Evolutionary conservation across 192 early-diverging fungal genomes (phyloP).

Genomic region (Backusella australiensis): DNA sequence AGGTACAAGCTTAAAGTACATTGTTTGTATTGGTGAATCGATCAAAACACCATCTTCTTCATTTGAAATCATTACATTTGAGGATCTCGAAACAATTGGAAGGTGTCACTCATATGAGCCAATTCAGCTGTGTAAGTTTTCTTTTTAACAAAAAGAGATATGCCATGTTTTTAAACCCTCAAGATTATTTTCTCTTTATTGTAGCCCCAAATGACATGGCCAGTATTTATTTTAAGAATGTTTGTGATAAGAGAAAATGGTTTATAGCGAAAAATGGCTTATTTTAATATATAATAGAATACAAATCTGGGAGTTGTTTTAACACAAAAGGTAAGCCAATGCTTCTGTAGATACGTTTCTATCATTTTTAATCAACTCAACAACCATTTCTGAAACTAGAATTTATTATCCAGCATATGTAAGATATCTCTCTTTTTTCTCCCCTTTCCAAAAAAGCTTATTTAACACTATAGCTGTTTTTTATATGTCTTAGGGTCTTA

Average conservation of each 20-base stretch:
- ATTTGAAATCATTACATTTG: slow-evolving; percentile 18
- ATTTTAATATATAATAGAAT: not conserved
- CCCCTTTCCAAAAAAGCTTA: not conserved
- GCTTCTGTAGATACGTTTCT: not conserved
- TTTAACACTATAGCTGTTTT: not conserved
- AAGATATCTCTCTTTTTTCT: not conserved
- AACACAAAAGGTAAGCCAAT: slow-evolving; percentile 33
- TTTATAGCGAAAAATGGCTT: not conserved
- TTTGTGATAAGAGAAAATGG: not conserved
- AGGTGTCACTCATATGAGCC: not conserved
- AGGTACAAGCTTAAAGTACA: slow-evolving; percentile 19
- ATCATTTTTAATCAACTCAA: not conserved
- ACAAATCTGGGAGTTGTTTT: slow-evolving; percentile 25
- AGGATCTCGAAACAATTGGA: slow-evolving; percentile 15
- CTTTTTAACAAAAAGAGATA: not conserved
- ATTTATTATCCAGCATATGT: slow-evolving; percentile 12
- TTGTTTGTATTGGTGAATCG: slow-evolving; percentile 19
- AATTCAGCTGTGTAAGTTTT: slow-evolving; percentile 9
- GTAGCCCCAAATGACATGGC: slow-evolving; percentile 31
- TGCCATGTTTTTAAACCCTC: not conserved
- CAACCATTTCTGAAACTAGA: not conserved
- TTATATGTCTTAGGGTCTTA: slow-evolving; percentile 28
- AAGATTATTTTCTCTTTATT: not conserved
- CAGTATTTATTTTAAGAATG: slow-evolving; percentile 23
- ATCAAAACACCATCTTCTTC: not conserved